Evolutionary conservation across 495 filamentous ascomycete genomes (phyloP), one percentile per base, ranked within the genome.

Genomic region (Tetracladium marchalianum): DNA sequence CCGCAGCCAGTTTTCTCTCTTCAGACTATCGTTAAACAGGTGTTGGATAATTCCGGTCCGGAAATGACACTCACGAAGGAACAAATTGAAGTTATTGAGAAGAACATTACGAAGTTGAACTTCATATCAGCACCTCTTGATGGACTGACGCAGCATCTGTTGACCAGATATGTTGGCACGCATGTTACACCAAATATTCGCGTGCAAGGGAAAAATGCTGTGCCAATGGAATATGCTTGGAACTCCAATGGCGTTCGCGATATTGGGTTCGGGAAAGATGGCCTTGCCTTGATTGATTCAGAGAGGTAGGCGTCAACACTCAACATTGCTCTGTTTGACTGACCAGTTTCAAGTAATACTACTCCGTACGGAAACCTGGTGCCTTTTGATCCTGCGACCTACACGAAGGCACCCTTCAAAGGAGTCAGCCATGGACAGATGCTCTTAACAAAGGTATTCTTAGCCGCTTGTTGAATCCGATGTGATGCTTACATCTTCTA

Each of bases 371-470:
- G 41, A 11, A 31, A 32, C 17, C 24, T 39, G 1, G 11, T 53
- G 0, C 15, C 1, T 10, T 48, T 53, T 13, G 22, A 17, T 15
- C 34, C 33, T 6, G 5, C 2, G 5, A 27, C 7, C 22, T 27
- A 27, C 22, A 27, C 22, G 3, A 27, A 27, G 22, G 7, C 33
- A 15, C 52, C 60, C 0, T 71, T 75, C 44, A 72, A 73, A 53
- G 64, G 64, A 1, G 66, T 56, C 16, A 70, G 66, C 0, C 71
- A 75, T 47, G 71, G 71, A 6, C 71, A 74, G 42, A 52, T 71
- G 42, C 31, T 44, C 1, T 69, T 77, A 49, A 57, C 55, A 1
- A 64, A 63, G 22, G 22, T 27, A 27, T 3, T n/a, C 3, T 27
- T 7, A 27, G 22, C 22, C 22, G 7, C n/a, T n/a, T n/a, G n/a